Conservation (phyloP, 176 grass and related monocot genomes). For the Avena eriantha region DNA sequence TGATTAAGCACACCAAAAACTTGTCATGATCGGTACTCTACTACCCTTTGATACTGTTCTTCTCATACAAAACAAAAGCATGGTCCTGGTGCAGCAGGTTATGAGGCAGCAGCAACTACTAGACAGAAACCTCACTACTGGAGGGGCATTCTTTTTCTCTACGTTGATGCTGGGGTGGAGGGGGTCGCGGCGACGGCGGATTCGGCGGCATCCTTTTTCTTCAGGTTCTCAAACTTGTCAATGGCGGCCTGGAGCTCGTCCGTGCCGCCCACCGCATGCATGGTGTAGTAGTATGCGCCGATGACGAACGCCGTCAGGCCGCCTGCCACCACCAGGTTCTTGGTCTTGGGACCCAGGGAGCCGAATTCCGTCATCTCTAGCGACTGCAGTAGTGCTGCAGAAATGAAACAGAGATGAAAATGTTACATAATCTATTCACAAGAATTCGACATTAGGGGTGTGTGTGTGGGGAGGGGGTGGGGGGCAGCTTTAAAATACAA, state of each 20-base stretch:
- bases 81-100: not conserved
- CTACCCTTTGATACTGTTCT: too few species aligned
- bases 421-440: not conserved
- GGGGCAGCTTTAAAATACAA: too few species aligned
- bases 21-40: too few species aligned
- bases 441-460: not conserved
- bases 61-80: not conserved
- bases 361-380: conserved; percentile 52
- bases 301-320: conserved; percentile 74
- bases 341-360: conserved; percentile 67
- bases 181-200: not conserved
- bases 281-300: conserved; percentile 94
- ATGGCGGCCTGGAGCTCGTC: conserved; percentile 94
- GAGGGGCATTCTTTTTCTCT: not conserved
- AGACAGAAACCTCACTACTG: not conserved
- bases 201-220: conserved; percentile 49
- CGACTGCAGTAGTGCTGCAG: not conserved
- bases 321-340: conserved; percentile 85
- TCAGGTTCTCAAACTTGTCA: conserved; percentile 84
- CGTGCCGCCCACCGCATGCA: conserved; percentile 80
- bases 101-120: not conserved
- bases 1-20: too few species aligned
- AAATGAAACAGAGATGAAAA: not conserved
- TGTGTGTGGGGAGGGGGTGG: too few species aligned
- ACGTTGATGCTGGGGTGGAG: not conserved